These are phyloP conservation scores for Chrysoporthe puriensis DNA, from an alignment of 2,329 filamentous ascomycete species.

Conservation along the genomic window DNA sequence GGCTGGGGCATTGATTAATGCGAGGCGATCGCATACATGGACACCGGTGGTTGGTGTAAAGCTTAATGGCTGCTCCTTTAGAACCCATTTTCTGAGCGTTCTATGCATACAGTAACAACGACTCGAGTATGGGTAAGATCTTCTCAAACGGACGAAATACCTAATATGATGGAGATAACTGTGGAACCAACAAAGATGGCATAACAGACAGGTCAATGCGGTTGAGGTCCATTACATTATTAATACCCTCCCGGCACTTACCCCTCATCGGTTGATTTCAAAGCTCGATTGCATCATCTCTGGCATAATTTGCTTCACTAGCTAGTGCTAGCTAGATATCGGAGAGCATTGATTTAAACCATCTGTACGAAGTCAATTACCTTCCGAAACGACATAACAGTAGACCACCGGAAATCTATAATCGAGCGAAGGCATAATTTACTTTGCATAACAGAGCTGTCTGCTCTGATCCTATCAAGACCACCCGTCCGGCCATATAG, in stretches of 20 bases:
- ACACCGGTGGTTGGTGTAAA: slow-evolving; percentile 73
- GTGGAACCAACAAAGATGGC: neutral
- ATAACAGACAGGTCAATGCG: no score
- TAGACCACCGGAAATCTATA: neutral
- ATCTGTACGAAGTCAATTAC: no score
- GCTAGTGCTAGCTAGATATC: neutral
- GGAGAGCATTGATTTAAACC: neutral
- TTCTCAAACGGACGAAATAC: no score
- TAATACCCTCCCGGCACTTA: neutral
- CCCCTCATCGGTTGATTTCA: slow-evolving; percentile 17
- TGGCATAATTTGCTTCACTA: slow-evolving; percentile 11
- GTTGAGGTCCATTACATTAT: neutral
- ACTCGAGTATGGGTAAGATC: neutral
- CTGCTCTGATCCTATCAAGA: neutral
- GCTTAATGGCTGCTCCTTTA: slow-evolving; percentile 55
- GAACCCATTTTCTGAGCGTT: slow-evolving; percentile 34
- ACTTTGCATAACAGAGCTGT: neutral
- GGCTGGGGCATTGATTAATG: neutral
- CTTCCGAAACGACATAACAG: no score
- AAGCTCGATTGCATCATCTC: slow-evolving; percentile 25
- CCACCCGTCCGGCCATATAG: neutral
- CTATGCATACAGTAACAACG: neutral
- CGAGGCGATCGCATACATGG: slow-evolving; percentile 52
- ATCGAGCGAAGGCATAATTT: neutral
- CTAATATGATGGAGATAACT: neutral